Conservation (phyloP, 768 basidiomycete species). For the Termitomyces sp. region DNA sequence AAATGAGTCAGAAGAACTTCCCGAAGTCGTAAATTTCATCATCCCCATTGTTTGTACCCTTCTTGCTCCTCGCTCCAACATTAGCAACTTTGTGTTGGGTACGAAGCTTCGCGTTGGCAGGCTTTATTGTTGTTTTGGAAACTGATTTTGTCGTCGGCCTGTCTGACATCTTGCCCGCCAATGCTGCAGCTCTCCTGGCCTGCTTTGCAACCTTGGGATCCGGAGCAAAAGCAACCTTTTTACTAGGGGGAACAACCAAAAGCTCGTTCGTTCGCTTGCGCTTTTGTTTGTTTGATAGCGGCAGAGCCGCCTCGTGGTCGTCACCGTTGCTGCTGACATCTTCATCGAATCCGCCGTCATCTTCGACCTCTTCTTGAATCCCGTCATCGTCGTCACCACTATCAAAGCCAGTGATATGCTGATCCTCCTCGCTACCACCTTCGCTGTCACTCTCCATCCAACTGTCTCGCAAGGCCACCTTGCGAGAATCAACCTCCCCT, state of each 20-base stretch:
- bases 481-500: slow-evolving; percentile 31
- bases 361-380: slow-evolving; percentile 30
- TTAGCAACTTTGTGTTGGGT: slow-evolving; percentile 25
- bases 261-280: slow-evolving; percentile 33
- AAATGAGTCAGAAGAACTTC: slow-evolving; percentile 35
- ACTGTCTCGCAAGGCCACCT: slow-evolving; percentile 30
- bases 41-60: slow-evolving; percentile 16
- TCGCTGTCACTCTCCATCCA: slow-evolving; percentile 23
- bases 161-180: slow-evolving; percentile 5
- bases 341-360: slow-evolving; percentile 31
- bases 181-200: slow-evolving; percentile 11
- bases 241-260: slow-evolving; percentile 27
- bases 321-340: slow-evolving; percentile 33
- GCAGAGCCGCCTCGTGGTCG: slow-evolving; percentile 30
- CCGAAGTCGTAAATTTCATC: slow-evolving; percentile 48
- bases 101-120: slow-evolving; percentile 13
- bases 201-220: slow-evolving; percentile 19
- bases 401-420: slow-evolving; percentile 32
- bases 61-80: slow-evolving; percentile 17
- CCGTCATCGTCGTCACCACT: slow-evolving; percentile 28
- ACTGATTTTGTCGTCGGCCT: slow-evolving; percentile 11
- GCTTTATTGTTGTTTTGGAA: slow-evolving; percentile 14
- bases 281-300: slow-evolving; percentile 36
- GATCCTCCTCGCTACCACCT: slow-evolving; percentile 18
- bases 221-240: slow-evolving; percentile 50